Evolutionary conservation across 176 grass and related monocot genomes (phyloP).

Genomic region (Triticum turgidum): DNA sequence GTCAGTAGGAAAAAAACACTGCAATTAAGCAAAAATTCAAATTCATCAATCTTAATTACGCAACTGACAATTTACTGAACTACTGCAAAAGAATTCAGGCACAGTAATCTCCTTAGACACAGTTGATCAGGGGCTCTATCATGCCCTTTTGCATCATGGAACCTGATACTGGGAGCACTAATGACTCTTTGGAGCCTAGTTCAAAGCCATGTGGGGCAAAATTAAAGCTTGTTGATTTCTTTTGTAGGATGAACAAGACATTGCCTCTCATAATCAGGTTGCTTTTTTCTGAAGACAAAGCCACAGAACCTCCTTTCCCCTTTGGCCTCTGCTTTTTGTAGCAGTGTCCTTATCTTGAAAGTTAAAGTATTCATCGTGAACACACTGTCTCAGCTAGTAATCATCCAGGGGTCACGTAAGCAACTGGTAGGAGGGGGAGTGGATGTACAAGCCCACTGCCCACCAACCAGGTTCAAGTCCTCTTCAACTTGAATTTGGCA

Average conservation of each 20-base stretch:
- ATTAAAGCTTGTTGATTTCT: not conserved
- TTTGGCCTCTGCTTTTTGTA: not conserved
- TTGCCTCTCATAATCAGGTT: not conserved
- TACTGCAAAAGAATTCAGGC: not conserved
- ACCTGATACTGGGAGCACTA: not conserved
- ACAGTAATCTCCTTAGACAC: not conserved
- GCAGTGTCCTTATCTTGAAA: constrained; percentile 3
- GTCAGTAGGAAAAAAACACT: not conserved
- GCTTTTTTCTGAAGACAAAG: not conserved
- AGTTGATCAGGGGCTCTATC: not conserved
- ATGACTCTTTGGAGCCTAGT: not conserved
- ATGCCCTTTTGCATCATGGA: not conserved
- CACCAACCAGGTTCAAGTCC: not conserved
- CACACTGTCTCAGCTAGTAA: not conserved
- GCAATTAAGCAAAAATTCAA: not conserved
- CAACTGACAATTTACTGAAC: not conserved
- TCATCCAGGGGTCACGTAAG: not conserved
- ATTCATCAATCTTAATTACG: constrained; percentile 6
- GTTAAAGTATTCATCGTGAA: not conserved
- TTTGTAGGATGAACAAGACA: not conserved
- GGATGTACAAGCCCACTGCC: not conserved
- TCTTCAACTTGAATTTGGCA: not conserved
- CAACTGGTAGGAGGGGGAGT: not conserved
- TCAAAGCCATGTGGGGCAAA: not conserved
- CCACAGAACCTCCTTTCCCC: not conserved